phyloP scores from a whole-genome alignment of 2,329 filamentous ascomycete species.

The Aureobasidium sp. region DNA sequence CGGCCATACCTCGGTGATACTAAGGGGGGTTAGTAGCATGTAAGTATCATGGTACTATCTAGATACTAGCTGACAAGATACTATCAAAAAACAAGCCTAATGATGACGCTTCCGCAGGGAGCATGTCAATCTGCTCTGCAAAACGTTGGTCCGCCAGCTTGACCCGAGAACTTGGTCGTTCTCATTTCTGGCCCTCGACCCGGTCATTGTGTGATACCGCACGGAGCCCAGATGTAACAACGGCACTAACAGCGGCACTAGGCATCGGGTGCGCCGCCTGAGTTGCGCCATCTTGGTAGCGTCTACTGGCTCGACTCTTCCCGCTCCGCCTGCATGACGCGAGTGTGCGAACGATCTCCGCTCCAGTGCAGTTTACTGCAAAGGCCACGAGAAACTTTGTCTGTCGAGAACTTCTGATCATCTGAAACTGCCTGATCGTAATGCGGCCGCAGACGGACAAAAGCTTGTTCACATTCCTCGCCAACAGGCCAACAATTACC shows the following conservation, averaged over 20 bases:
- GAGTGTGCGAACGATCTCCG: slow-evolving; percentile 16
- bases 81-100: too few relatives aligned
- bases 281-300: slow-evolving; percentile 16
- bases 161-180: slow-evolving; percentile 14
- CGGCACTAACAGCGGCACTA: slow-evolving; percentile 11
- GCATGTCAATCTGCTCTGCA: slow-evolving; percentile 14
- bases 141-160: slow-evolving; percentile 13
- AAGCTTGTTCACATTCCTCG: slow-evolving; percentile 5
- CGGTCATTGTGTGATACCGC: slow-evolving; percentile 16
- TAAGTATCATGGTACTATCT: too few relatives aligned
- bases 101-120: slow-evolving; percentile 14
- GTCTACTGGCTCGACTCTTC: slow-evolving; percentile 13
- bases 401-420: neutral
- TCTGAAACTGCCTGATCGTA: slow-evolving; percentile 12
- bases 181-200: slow-evolving; percentile 15
- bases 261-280: slow-evolving; percentile 13
- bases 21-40: too few relatives aligned
- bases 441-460: neutral
- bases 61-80: too few relatives aligned
- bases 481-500: neutral
- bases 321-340: slow-evolving; percentile 15
- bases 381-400: slow-evolving; percentile 15
- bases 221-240: slow-evolving; percentile 10
- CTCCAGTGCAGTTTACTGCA: slow-evolving; percentile 12
- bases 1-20: too few relatives aligned